Evolutionary conservation across 1,139 yeast species (phyloP), one percentile per base, ranked within the genome.

Genomic region (Hansenula lynferdii): DNA sequence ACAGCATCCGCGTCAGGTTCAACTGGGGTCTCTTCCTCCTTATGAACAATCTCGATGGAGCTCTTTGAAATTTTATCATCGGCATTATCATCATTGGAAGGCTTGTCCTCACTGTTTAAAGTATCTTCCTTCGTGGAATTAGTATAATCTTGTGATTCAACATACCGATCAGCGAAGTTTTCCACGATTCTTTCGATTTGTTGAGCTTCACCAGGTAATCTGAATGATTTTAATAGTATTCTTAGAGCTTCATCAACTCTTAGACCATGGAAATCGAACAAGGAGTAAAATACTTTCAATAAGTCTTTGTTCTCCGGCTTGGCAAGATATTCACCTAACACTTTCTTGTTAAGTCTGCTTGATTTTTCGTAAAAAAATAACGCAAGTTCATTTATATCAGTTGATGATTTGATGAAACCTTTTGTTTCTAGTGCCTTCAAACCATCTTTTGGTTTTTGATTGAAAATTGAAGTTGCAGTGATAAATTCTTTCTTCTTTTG

Each of bases 151-250:
- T 80, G 87, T 43, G 81, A 74, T 17, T 65, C 66, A 8, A 85
- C 85, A 60, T 87, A 94, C 46, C 84, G 77, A 34, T 78, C 81
- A 6, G 96, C 90, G 62, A 94, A 92, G 17, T 77, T 70, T 54
- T 90, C 97, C 31, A 94, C 85, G 16, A 92, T 77, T 54, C 96
- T 75, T 59, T 90, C 97, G 58, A 94, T 92, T 58, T 87, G 96
- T 56, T 89, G 97, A 0, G 97, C 82, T 62, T 94, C 99, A 37
- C 99, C 99, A 0, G 98, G 98, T 40, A 94, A 70, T 60, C 99
- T 76, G 57, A 94, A 92, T 14, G 85, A 75, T 39, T 86, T 84
- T 49, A 94, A 69, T 45, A 94, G 62, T 38, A 86, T 73, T 51
- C 99, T 72, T 42, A 94, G 68, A 0, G 97, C 97, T 60, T 92